Evolutionary conservation across 2,329 filamentous ascomycete species (phyloP), one percentile per base, ranked within the genome.

Genomic region (Aspergillus neoniger): DNA sequence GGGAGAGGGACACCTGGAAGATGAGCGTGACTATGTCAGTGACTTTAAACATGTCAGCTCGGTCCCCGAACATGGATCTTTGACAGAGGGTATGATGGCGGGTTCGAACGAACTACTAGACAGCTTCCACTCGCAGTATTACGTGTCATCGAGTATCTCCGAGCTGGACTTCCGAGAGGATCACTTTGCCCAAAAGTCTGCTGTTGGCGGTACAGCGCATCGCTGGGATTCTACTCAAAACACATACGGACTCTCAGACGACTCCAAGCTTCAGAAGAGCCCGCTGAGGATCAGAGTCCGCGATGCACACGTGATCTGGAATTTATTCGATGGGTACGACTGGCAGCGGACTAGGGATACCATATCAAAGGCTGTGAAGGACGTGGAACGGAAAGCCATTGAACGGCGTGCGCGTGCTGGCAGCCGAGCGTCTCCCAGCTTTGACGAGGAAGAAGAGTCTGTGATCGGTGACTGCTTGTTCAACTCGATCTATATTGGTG

Each of bases 401-500:
- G 91, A 97, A 72, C 87, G 89, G 58, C 86, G 87, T 60, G 80
- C 85, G 23, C 82, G 85, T 44, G 76, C 80, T 48, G 82, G 84
- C 5, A 85, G 86, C 56, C 80, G 85, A 61, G 81, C 84, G 56
- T 79, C 83, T 8, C 81, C 84, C 57, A 75, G 79, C 36, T 74
- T 81, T 70, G 73, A 85, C 75, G 69, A 90, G 38, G 91, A 96
- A 52, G 90, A 93, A 47, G 91, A 93, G 75, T 91, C 88, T 12
- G 91, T 90, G 5, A 96, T 98, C 75, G 92, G 92, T 5, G 96
- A 99, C 73, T 96, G 96, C 68, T 82, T 99, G 15, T 99, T 99
- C 83, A 98, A 99, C 74, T 99, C 95, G 0, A 96, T 99, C 57
- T 99, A 97, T 79, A 97, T 99, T 68, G 92, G 91, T 14, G 91